phyloP scores from a whole-genome alignment of 176 grass and related monocot genomes.

The Lolium multiflorum region DNA sequence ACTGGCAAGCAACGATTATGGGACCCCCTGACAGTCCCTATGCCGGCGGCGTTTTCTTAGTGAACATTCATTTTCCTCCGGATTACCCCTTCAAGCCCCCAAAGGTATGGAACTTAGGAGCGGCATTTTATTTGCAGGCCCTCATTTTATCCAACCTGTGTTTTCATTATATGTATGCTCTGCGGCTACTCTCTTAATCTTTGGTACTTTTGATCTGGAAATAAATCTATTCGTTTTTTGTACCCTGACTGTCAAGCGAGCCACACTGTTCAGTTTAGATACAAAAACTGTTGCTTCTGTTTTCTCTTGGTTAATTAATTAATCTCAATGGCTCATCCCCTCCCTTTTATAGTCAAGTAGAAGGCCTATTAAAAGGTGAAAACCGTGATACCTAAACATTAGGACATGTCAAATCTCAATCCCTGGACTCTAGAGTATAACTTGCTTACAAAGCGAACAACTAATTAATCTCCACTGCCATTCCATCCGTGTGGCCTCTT shows the following conservation, averaged over 20 bases:
- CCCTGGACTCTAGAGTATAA: constrained; percentile 2
- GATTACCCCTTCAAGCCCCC: constrained; percentile 70
- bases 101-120: constrained; percentile 36
- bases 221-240: too few species aligned
- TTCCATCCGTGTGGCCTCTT: neutral
- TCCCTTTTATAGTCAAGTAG: neutral
- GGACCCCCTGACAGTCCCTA: constrained; percentile 67
- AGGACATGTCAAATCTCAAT: neutral
- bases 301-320: neutral
- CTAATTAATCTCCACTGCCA: constrained; percentile 6
- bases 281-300: neutral
- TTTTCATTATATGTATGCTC: neutral
- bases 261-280: neutral
- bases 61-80: constrained; percentile 66
- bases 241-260: neutral
- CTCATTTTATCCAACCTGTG: neutral
- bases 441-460: neutral
- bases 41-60: constrained; percentile 63
- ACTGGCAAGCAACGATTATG: constrained; percentile 71
- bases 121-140: neutral
- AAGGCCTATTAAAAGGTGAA: neutral
- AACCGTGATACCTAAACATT: neutral
- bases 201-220: neutral
- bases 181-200: neutral
- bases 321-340: neutral